Evolutionary conservation across 139 green algal genomes (phyloP).

Genomic region (Medakamo hakoo): DNA sequence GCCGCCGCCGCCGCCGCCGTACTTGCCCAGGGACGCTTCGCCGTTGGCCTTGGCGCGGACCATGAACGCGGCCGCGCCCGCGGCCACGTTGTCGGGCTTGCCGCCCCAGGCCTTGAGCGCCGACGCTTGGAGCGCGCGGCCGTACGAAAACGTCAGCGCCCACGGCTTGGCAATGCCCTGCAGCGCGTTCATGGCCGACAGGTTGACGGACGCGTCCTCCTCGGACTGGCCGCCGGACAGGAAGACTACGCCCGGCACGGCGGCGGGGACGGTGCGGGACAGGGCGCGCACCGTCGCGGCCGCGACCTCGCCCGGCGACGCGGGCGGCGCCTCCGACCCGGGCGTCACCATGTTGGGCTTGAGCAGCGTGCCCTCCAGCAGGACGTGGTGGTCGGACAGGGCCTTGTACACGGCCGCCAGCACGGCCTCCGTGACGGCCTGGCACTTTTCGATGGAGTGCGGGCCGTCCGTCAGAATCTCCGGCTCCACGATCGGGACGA

Average conservation of each 20-base stretch:
- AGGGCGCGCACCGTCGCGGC: conserved; percentile 54
- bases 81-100: conserved; percentile 39
- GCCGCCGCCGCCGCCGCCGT: conserved; percentile 7
- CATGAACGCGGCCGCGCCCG: conserved; percentile 38
- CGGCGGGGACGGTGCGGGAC: conserved; percentile 51
- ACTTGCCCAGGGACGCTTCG: conserved; percentile 32
- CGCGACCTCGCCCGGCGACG: background rate
- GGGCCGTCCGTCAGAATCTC: conserved; percentile 62
- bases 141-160: conserved; percentile 78
- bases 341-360: conserved; percentile 77
- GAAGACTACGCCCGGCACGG: conserved; percentile 61
- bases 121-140: conserved; percentile 57
- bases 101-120: conserved; percentile 56
- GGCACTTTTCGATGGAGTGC: conserved; percentile 58
- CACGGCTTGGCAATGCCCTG: conserved; percentile 50
- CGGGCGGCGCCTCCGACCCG: background rate
- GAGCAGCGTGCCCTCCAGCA: conserved; percentile 79
- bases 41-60: conserved; percentile 44
- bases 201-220: conserved; percentile 64
- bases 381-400: conserved; percentile 71
- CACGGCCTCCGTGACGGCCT: conserved; percentile 26
- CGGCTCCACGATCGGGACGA: conserved; percentile 87
- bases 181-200: conserved; percentile 45
- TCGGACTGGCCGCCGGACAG: conserved; percentile 64
- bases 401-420: conserved; percentile 36